These are phyloP conservation scores for Dryadomyces quercus-mongolicae DNA, from an alignment of 2,329 filamentous ascomycete species.

Conservation along the genomic window DNA sequence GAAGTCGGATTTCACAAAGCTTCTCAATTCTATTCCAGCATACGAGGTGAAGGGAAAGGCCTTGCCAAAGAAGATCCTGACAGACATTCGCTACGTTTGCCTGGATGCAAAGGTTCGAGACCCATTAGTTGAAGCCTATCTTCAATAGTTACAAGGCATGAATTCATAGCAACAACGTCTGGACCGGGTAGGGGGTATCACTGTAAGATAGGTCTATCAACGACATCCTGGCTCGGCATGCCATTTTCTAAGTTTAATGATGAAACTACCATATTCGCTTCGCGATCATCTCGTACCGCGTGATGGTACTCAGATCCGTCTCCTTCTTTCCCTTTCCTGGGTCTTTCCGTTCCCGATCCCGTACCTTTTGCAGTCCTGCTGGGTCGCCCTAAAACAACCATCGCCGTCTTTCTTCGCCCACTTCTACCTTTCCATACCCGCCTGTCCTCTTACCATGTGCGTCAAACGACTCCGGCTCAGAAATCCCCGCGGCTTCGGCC, in stretches of 20 bases:
- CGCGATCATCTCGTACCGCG: conserved; percentile 86
- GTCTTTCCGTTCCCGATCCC: conserved; percentile 51
- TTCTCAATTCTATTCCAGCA: conserved; percentile 51
- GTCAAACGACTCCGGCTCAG: conserved; percentile 44
- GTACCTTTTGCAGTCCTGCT: conserved; percentile 51
- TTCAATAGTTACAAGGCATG: conserved; percentile 22
- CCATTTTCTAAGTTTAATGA: background rate
- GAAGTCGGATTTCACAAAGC: conserved; percentile 54
- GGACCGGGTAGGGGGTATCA: background rate
- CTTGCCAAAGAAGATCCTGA: conserved; percentile 50
- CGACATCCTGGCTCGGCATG: background rate
- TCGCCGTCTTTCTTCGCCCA: conserved; percentile 73
- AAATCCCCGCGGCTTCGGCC: conserved; percentile 29
- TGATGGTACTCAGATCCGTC: conserved; percentile 53
- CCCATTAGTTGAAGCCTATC: conserved; percentile 51
- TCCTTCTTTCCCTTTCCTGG: conserved; percentile 43
- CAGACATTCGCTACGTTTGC: conserved; percentile 59
- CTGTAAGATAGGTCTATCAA: background rate
- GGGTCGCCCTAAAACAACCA: conserved; percentile 82
- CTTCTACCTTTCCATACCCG: conserved; percentile 74
- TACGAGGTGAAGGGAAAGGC: conserved; percentile 46
- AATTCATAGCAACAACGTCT: background rate
- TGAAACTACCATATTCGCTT: conserved; percentile 79
- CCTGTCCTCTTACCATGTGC: conserved; percentile 66
- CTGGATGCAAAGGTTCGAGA: conserved; percentile 50